Percentiles rank a stretch among this genome's conserved stretches.
These are phyloP conservation scores for Scheffersomyces segobiensis DNA, from an alignment of 1,139 yeast genomes.

Conservation along the genomic window DNA sequence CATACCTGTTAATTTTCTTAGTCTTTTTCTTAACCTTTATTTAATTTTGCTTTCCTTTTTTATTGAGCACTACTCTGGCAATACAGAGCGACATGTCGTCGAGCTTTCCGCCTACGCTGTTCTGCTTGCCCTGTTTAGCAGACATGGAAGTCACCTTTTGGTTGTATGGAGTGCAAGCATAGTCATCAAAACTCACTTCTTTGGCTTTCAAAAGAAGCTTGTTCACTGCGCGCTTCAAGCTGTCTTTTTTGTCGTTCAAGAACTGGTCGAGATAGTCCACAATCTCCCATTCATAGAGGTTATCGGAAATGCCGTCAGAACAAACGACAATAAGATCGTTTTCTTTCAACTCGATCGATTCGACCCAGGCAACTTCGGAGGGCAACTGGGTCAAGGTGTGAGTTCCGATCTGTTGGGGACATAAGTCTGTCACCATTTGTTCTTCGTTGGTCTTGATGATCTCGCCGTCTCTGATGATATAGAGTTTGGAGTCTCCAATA, in stretches of 20 bases:
- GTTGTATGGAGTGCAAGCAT: constrained; percentile 56
- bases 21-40: neutral
- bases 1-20: neutral
- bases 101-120: constrained; percentile 53
- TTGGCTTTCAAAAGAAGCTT: constrained; percentile 45
- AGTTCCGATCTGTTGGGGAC: constrained; percentile 61
- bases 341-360: constrained; percentile 37
- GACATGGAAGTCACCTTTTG: constrained; percentile 51
- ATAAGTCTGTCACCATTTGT: constrained; percentile 46
- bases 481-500: constrained; percentile 58
- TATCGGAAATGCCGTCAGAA: constrained; percentile 59
- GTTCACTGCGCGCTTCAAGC: constrained; percentile 41
- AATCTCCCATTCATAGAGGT: constrained; percentile 51
- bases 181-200: constrained; percentile 54
- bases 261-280: constrained; percentile 35
- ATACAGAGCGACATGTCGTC: constrained; percentile 58
- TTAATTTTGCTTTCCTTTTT: neutral
- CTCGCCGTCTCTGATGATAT: constrained; percentile 49
- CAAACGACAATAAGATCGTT: constrained; percentile 49
- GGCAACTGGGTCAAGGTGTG: constrained; percentile 47
- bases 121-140: constrained; percentile 28
- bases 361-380: constrained; percentile 52
- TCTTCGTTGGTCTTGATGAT: constrained; percentile 48
- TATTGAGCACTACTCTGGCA: constrained; percentile 40
- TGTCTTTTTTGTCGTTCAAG: constrained; percentile 25